Evolutionary conservation across 805 yeast genomes (phyloP), one percentile per base, ranked within the genome.

Genomic region (Teunomyces aglyptinius): DNA sequence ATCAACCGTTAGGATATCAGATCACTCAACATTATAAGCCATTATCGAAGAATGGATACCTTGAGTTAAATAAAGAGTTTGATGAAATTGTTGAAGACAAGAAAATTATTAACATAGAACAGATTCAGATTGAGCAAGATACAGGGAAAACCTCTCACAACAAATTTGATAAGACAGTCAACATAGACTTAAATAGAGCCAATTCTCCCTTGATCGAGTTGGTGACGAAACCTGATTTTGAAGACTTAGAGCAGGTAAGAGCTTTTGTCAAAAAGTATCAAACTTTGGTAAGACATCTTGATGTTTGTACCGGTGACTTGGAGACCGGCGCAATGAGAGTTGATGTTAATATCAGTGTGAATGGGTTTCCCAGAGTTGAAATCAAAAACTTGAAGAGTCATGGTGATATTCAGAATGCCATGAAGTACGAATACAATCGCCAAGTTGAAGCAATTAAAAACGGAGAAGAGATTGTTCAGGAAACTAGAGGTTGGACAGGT

Each of bases 241-340:
- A 73, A 38, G 68, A 75, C 41, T 70, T 87, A 7, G 76, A 78
- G 38, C 83, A 89, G 56, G 88, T 95, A 0, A 80, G 80, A 33
- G 79, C 86, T 0, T 94, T 92, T 64, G 80, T 94, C 39, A 85
- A 83, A 55, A 90, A 90, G 58, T 86, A 85, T 51, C 96, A 89
- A 58, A 73, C 80, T 16, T 65, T 89, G 31, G 79, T 92, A 32
- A 73, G 85, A 41, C 82, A 81, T 52, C 62, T 89, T 43, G 81
- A 78, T 4, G 80, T 94, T 1, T 89, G 96, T 53, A 76, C 92
- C 0, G 98, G 97, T 12, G 96, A 91, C 54, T 73, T 94, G 59
- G 98, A 94, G 60, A 82, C 90, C 1, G 99, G 99, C 5, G 94
- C 97, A 0, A 85, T 94, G 77, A 76, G 99, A 57, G 94, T 92